These are phyloP conservation scores for Metroxylon sagu DNA, from an alignment of 176 grass and related monocot genomes.

Conservation along the genomic window DNA sequence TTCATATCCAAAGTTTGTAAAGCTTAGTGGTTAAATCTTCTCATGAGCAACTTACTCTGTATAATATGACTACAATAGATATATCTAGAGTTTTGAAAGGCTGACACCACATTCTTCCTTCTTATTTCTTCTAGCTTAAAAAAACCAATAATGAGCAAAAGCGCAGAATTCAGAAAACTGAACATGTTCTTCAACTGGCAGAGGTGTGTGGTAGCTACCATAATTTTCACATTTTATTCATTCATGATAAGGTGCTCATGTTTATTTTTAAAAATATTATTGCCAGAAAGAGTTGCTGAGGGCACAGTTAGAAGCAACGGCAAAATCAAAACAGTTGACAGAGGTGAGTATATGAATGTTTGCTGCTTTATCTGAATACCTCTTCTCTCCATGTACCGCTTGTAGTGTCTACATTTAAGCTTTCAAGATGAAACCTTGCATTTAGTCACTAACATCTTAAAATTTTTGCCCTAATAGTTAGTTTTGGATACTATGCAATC, in stretches of 20 bases:
- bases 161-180: constrained; percentile 75
- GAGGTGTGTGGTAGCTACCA: constrained; percentile 55
- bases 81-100: neutral
- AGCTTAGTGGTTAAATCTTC: too few relatives aligned
- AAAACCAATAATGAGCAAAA: constrained; percentile 70
- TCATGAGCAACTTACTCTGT: too few relatives aligned
- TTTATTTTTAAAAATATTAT: constrained; percentile 25
- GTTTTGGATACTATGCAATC: too few relatives aligned
- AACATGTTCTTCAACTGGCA: constrained; percentile 66
- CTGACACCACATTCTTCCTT: constrained; percentile 2
- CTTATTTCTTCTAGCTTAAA: constrained; percentile 55
- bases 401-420: neutral
- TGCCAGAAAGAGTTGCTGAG: constrained; percentile 82
- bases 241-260: too few relatives aligned
- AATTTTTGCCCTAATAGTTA: constrained; percentile 4
- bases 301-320: constrained; percentile 57
- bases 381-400: neutral
- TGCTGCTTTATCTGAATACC: neutral
- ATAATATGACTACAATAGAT: too few relatives aligned
- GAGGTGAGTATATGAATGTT: constrained; percentile 47
- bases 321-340: constrained; percentile 49
- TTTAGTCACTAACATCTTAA: too few relatives aligned
- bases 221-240: neutral
- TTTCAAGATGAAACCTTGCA: too few relatives aligned
- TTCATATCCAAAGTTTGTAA: too few relatives aligned